Percentiles rank a stretch among this genome's conserved stretches.
Conservation (phyloP, 768 basidiomycete species). For the Kwoniella bestiolae region DNA sequence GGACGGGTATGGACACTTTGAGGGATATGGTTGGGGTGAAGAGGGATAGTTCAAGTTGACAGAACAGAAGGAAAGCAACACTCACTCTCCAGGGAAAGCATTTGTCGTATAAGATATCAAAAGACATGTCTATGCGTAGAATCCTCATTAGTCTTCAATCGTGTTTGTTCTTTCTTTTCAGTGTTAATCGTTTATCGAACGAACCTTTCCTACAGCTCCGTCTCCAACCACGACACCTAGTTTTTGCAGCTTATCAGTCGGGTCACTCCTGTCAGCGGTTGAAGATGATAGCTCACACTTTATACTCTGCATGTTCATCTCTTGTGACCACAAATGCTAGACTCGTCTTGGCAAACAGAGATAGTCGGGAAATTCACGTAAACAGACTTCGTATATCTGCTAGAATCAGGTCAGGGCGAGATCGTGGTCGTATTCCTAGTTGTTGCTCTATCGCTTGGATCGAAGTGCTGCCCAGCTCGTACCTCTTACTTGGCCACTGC, state of each 20-base stretch:
- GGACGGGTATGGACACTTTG: too few relatives aligned
- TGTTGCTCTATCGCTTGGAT: too few relatives aligned
- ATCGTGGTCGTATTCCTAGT: too few relatives aligned
- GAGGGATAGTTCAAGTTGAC: too few relatives aligned
- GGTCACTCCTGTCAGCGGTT: too few relatives aligned
- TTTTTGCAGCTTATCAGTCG: too few relatives aligned
- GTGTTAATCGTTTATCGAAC: neutral
- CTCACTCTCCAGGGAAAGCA: conserved; percentile 76
- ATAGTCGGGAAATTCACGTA: neutral
- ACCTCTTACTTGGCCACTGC: too few relatives aligned
- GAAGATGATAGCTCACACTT: conserved; percentile 37
- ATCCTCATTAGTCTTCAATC: neutral
- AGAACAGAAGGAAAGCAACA: neutral
- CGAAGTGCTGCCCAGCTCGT: too few relatives aligned
- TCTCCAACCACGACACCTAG: conserved; percentile 57
- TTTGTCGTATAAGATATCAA: conserved; percentile 97
- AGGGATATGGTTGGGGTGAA: too few relatives aligned
- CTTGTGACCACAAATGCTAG: neutral
- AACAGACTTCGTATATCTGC: neutral
- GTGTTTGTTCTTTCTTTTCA: too few relatives aligned
- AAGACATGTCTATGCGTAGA: conserved; percentile 72
- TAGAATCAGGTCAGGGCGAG: too few relatives aligned
- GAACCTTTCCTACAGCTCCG: conserved; percentile 57
- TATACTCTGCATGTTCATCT: conserved; percentile 35
- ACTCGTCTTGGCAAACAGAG: neutral